Evolutionary conservation across 2,329 filamentous ascomycete genomes (phyloP).

Genomic region (Pseudogymnoascus sp.): DNA sequence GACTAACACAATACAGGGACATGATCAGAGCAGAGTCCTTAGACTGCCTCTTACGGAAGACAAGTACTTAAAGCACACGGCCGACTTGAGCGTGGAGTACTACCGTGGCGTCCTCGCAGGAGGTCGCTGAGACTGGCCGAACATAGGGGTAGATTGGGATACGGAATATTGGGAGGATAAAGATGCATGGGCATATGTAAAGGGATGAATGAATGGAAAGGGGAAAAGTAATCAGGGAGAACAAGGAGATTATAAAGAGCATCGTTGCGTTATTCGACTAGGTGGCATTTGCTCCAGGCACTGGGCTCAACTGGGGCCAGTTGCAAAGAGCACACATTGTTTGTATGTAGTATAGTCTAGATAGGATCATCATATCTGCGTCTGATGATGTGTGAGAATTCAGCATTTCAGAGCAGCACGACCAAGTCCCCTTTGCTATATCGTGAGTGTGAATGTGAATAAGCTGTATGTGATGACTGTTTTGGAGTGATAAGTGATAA

Average conservation of each 20-base stretch:
- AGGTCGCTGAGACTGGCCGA: constrained; percentile 10
- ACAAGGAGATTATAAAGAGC: constrained; percentile 1
- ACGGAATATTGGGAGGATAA: constrained; percentile 2
- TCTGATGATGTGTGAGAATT: constrained; percentile 3
- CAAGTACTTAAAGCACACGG: constrained; percentile 61
- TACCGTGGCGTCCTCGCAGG: constrained; percentile 38
- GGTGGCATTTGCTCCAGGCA: not conserved
- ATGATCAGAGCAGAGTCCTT: constrained; percentile 43
- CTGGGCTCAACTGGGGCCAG: not conserved
- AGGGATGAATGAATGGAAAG: constrained; percentile 8
- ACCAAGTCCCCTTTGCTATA: not conserved
- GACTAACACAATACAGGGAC: constrained; percentile 31
- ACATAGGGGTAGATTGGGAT: not conserved
- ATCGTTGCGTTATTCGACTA: constrained; percentile 4
- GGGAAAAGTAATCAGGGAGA: not conserved
- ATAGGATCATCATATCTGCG: constrained; percentile 3
- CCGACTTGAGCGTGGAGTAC: constrained; percentile 61
- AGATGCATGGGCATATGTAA: constrained; percentile 7
- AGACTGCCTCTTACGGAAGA: constrained; percentile 65
- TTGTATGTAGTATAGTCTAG: constrained; percentile 10
- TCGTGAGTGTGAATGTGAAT: not conserved
- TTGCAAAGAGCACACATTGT: not conserved
- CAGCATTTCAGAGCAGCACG: not conserved
- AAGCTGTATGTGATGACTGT: not conserved
- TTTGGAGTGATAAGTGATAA: not conserved